phyloP scores from a whole-genome alignment of 2,329 filamentous ascomycete species.

The Xylariaceae sp. region DNA sequence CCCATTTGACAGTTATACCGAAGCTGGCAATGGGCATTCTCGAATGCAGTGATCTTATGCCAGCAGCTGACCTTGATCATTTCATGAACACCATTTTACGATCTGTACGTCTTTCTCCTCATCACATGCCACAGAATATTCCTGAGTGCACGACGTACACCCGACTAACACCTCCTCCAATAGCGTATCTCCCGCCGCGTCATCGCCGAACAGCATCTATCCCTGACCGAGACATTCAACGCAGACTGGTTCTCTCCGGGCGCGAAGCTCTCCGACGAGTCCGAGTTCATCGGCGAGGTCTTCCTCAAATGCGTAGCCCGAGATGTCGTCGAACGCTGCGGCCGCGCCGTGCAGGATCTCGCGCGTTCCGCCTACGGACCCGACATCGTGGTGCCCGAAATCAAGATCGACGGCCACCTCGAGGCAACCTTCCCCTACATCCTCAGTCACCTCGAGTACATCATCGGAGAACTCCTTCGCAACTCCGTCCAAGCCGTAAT shows the following conservation, averaged over 20 bases:
- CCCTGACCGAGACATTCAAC: conserved; percentile 89
- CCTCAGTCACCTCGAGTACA: conserved; percentile 92
- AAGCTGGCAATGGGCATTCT: conserved; percentile 91
- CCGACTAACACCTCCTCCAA: background rate
- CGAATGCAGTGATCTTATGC: conserved; percentile 80
- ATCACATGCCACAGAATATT: background rate
- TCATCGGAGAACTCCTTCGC: conserved; percentile 87
- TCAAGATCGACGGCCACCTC: conserved; percentile 78
- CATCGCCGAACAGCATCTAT: conserved; percentile 95
- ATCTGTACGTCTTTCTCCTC: conserved; percentile 56
- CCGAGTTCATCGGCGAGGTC: conserved; percentile 91
- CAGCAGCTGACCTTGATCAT: conserved; percentile 73
- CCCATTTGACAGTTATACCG: conserved; percentile 90
- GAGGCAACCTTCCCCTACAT: conserved; percentile 95
- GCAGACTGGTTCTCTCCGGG: conserved; percentile 84
- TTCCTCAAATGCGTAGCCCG: conserved; percentile 88
- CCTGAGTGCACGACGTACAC: background rate
- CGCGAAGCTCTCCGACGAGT: conserved; percentile 57
- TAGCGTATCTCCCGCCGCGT: conserved; percentile 91
- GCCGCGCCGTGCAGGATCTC: conserved; percentile 67
- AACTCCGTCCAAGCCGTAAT: conserved; percentile 93
- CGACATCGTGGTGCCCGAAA: conserved; percentile 67
- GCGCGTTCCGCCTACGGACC: conserved; percentile 70
- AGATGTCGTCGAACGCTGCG: conserved; percentile 82
- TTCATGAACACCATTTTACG: conserved; percentile 94